Evolutionary conservation across 129 eudicot genomes (phyloP).

Genomic region (Cynara cardunculus): DNA sequence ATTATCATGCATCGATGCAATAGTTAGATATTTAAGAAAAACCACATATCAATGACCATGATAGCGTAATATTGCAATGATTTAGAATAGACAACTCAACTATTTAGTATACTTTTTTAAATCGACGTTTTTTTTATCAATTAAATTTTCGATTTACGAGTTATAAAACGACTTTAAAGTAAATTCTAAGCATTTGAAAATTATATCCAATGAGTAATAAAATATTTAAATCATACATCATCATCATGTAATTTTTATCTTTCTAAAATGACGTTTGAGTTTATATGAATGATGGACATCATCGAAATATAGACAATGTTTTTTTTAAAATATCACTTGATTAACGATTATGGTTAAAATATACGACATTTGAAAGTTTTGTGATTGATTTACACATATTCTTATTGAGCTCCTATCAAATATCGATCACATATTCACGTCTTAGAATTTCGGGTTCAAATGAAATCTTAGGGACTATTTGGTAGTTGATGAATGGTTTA

Average conservation of each 20-base stretch:
- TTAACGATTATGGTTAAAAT: no score
- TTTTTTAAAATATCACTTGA: no score
- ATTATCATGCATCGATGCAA: neutral
- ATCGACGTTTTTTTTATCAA: neutral
- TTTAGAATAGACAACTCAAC: neutral
- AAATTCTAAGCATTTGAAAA: neutral
- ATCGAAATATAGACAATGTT: no score
- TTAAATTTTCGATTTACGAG: neutral
- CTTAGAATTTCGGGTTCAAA: no score
- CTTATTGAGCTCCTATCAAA: no score
- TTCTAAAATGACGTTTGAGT: neutral
- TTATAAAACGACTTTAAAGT: neutral
- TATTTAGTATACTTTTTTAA: neutral
- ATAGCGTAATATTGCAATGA: neutral
- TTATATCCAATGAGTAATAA: neutral
- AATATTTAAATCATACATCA: neutral
- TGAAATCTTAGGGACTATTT: no score
- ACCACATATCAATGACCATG: neutral
- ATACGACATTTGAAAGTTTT: no score
- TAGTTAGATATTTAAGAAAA: neutral
- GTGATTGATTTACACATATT: no score
- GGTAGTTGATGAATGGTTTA: no score
- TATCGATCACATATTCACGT: no score
- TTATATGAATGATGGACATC: neutral
- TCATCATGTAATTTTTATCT: neutral